A percentile compares a stretch with the other conserved stretches of the same genome.
These are phyloP conservation scores for Serendipita sp. DNA, from an alignment of 768 basidiomycete genomes.

Conservation along the genomic window DNA sequence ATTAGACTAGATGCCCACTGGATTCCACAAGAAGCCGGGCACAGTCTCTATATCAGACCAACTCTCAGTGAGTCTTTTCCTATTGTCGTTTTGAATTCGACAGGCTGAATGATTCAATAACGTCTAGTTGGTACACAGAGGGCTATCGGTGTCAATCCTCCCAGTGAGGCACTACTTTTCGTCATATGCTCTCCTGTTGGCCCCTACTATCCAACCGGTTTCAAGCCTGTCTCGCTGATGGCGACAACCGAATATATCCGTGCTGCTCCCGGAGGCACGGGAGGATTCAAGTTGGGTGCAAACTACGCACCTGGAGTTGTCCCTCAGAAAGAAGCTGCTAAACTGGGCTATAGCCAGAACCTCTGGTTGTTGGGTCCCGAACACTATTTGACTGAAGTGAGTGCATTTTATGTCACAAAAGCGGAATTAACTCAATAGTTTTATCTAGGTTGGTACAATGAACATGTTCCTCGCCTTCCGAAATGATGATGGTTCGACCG, in stretches of 20 bases:
- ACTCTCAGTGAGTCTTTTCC: conserved; percentile 36
- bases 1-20: conserved; percentile 70
- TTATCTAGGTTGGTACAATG: conserved; percentile 63
- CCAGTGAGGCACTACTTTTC: conserved; percentile 44
- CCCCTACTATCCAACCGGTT: conserved; percentile 72
- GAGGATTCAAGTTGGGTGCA: conserved; percentile 72
- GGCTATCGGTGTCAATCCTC: conserved; percentile 31
- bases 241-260: conserved; percentile 36
- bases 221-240: conserved; percentile 80
- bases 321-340: conserved; percentile 62
- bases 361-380: conserved; percentile 70
- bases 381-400: conserved; percentile 32
- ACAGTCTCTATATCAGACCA: conserved; percentile 84
- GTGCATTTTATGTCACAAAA: background rate
- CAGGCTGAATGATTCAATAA: conserved; percentile 3
- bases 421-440: background rate
- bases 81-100: background rate
- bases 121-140: conserved; percentile 54
- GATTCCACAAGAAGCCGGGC: conserved; percentile 77
- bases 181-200: conserved; percentile 50
- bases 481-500: conserved; percentile 38
- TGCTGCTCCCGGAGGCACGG: conserved; percentile 44
- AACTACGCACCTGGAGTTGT: conserved; percentile 82
- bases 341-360: conserved; percentile 71
- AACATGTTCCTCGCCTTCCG: conserved; percentile 76